Conservation (phyloP, 1,284 basidiomycete genomes). For the Pascua sp. region DNA sequence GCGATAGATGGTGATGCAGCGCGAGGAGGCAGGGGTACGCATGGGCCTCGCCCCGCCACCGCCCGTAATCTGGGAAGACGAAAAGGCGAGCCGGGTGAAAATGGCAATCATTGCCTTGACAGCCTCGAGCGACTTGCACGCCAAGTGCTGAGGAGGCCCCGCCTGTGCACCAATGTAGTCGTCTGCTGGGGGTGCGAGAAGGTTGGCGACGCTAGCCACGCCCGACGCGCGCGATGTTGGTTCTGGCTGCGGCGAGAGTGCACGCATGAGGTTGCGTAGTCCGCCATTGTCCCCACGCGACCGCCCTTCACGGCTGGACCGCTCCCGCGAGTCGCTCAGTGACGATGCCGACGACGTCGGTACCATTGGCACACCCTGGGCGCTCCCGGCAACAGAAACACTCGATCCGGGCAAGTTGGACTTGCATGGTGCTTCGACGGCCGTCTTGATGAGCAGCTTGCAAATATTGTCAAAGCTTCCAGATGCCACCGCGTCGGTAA, state of each 20-base stretch:
- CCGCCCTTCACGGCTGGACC: constrained; percentile 5
- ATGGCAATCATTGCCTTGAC: constrained; percentile 51
- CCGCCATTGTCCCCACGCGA: constrained; percentile 15
- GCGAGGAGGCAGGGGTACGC: constrained; percentile 48
- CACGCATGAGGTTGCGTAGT: constrained; percentile 35
- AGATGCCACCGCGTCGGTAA: constrained; percentile 28
- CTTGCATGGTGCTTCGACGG: constrained; percentile 36
- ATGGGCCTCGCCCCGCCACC: constrained; percentile 31
- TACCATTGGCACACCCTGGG: too few relatives aligned
- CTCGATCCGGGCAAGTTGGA: neutral
- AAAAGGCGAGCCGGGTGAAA: constrained; percentile 52
- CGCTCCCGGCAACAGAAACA: neutral
- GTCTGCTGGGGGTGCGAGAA: constrained; percentile 5
- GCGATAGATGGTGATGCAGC: constrained; percentile 51
- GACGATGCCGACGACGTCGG: neutral
- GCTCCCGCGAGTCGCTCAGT: neutral
- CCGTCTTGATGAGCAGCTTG: constrained; percentile 39
- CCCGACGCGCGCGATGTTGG: neutral
- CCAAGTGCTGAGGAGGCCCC: constrained; percentile 19
- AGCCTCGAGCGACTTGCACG: constrained; percentile 47
- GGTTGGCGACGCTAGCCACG: constrained; percentile 1
- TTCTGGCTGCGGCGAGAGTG: constrained; percentile 26
- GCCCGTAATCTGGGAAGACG: constrained; percentile 29
- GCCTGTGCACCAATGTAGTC: constrained; percentile 3
- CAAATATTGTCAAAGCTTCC: constrained; percentile 46